A percentile compares a stretch with the other conserved stretches of the same genome.
These are phyloP conservation scores for Phialophora tarda DNA, from an alignment of 2,329 filamentous ascomycete genomes.

Conservation along the genomic window DNA sequence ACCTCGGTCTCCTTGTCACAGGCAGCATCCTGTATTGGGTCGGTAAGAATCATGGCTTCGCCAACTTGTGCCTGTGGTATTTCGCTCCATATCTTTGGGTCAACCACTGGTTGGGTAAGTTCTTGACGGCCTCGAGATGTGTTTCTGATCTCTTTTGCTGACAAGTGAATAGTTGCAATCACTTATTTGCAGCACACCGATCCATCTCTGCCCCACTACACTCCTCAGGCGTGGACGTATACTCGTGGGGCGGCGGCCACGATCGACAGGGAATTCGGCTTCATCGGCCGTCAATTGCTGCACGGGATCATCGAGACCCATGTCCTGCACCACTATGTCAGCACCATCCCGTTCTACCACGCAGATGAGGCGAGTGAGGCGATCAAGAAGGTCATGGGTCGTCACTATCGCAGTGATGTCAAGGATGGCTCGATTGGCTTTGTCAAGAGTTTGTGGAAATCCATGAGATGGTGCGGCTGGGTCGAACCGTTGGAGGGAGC, in stretches of 20 bases:
- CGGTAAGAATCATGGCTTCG: conserved; percentile 77
- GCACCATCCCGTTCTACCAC: conserved; percentile 94
- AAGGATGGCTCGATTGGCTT: conserved; percentile 80
- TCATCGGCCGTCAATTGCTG: conserved; percentile 86
- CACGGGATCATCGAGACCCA: conserved; percentile 98
- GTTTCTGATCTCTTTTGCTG: conserved; percentile 20
- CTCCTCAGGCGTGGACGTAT: conserved; percentile 84
- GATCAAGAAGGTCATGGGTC: conserved; percentile 93
- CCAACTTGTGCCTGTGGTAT: conserved; percentile 94
- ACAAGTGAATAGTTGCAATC: conserved; percentile 76
- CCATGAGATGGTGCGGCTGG: conserved; percentile 90
- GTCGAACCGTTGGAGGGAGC: conserved; percentile 89
- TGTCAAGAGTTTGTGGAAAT: conserved; percentile 79
- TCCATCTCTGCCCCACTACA: conserved; percentile 90
- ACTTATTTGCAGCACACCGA: conserved; percentile 98
- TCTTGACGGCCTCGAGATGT: not conserved
- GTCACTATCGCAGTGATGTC: conserved; percentile 87
- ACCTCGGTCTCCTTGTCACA: conserved; percentile 75
- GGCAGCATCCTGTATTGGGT: conserved; percentile 68
- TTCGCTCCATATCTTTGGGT: conserved; percentile 95
- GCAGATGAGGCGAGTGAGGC: conserved; percentile 93
- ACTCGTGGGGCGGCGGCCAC: conserved; percentile 91
- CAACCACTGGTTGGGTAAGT: conserved; percentile 97
- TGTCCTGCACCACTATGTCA: conserved; percentile 97
- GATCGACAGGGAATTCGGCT: conserved; percentile 96